Evolutionary conservation across 78 protist genomes (phyloP).

Genomic region (Dictyostelium purpureum): DNA sequence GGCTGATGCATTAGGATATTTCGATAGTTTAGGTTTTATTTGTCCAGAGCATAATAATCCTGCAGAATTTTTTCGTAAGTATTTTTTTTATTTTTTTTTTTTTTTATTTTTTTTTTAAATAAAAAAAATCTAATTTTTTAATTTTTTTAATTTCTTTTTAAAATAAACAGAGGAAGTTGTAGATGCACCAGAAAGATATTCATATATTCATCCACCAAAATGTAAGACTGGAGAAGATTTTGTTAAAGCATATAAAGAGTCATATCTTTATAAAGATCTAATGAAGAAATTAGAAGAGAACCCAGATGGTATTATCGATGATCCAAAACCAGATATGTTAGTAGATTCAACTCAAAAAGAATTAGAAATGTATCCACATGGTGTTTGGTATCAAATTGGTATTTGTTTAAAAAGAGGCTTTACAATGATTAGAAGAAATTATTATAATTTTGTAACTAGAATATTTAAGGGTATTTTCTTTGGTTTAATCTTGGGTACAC

Average conservation of each 20-base stretch:
- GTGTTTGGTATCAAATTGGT: not conserved
- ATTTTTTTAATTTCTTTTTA: not conserved
- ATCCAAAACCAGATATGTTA: not conserved
- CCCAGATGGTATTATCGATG: constrained; percentile 43
- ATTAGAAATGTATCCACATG: constrained; percentile 23
- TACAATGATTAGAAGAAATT: constrained; percentile 17
- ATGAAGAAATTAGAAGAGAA: constrained; percentile 18
- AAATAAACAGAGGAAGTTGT: constrained; percentile 55
- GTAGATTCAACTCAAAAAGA: not conserved
- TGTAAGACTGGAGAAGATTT: constrained; percentile 30
- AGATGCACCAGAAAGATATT: constrained; percentile 68
- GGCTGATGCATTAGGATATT: constrained; percentile 28
- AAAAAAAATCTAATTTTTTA: not conserved
- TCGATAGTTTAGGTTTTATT: constrained; percentile 29
- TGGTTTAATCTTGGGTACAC: constrained; percentile 41
- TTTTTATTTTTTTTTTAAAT: not conserved
- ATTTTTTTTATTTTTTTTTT: not conserved
- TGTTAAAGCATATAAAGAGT: constrained; percentile 35
- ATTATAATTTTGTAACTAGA: constrained; percentile 9
- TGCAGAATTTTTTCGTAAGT: constrained; percentile 74
- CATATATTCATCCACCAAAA: constrained; percentile 49
- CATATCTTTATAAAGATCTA: constrained; percentile 32
- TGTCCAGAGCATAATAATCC: constrained; percentile 73
- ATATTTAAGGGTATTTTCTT: constrained; percentile 24
- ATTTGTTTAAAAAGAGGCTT: constrained; percentile 12